Evolutionary conservation across 768 basidiomycete species (phyloP).

Genomic region (Mycena kentingensis): DNA sequence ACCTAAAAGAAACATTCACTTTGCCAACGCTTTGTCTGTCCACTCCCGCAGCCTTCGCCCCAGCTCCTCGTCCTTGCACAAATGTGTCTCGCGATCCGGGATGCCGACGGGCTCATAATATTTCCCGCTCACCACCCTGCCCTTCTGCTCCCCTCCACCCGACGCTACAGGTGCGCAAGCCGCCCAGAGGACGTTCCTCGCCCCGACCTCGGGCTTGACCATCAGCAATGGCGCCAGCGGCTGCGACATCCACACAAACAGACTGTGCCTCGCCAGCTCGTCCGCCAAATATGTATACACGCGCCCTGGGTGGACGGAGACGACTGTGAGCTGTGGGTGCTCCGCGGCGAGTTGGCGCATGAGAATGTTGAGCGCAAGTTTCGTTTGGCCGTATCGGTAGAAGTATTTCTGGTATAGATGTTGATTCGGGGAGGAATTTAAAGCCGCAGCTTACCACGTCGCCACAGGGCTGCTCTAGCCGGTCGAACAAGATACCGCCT

Average conservation of each 20-base stretch:
- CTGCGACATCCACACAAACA: neutral
- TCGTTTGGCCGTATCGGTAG: neutral
- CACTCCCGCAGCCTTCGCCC: neutral
- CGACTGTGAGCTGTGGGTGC: conserved; percentile 1
- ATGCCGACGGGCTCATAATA: conserved; percentile 1
- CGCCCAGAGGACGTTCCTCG: neutral
- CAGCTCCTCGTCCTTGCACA: neutral
- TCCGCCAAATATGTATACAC: neutral
- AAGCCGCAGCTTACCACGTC: neutral
- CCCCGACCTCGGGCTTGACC: neutral
- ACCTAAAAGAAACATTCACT: no score
- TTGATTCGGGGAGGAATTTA: neutral
- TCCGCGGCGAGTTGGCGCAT: neutral
- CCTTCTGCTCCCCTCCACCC: no score
- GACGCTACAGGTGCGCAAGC: neutral
- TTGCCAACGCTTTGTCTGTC: neutral
- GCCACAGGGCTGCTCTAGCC: neutral
- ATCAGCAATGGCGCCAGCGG: neutral
- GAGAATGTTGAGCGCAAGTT: neutral
- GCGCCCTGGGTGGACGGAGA: neutral
- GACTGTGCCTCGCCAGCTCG: neutral
- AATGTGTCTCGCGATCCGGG: neutral
- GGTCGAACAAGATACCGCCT: neutral
- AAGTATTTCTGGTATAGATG: no score
- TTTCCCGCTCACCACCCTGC: neutral